Base-by-base conservation (phyloP, 768 basidiomycete genomes). In the Crassisporium funariophilum region DNA sequence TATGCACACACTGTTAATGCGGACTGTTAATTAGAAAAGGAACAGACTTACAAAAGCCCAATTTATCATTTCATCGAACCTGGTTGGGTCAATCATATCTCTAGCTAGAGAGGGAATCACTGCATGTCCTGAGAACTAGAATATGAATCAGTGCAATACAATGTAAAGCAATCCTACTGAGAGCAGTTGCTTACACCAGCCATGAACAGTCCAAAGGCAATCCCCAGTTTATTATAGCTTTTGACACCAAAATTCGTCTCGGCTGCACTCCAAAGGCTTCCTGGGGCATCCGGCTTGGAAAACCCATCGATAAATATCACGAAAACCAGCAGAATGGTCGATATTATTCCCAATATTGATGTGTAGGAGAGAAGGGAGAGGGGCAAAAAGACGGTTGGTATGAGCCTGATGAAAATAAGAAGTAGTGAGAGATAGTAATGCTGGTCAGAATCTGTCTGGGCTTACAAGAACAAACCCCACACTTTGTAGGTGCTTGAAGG, bases 161-260 rank as follows among this genome's bases (percentile, higher is more conserved):
- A 16, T 13, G 10, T 12, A 33, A n/a, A 13, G 8, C 9, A 37
- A 27, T 8, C 40, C 39, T 4, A 16, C 53, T 24, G 17, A 36
- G 17, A 17, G 39, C n/a, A 15, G 20, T 47, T 38, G 60, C 80
- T 60, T 61, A 92, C 91, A 12, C 94, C 92, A 6, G 91, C 89
- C 84, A 98, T 92, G 59, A 98, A 83, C 51, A 98, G 72, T 2
- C 95, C 95, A 55, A 94, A 87, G 11, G 88, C 81, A 20, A 95
- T 65, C 1, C 92, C 88, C 24, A 95, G 70, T 44, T 86, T 77
- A 15, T 67, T 67, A 52, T 73, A 67, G 48, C 73, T 78, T 19
- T 69, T 68, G 11, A 88, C 72, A 4, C 74, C 74, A 9, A 84
- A 50, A 15, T 73, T 78, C 0, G 93, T 97, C n/a, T 72, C 68